These are phyloP conservation scores for Pseudogymnoascus sp. DNA, from an alignment of 2,329 filamentous ascomycete species.

Conservation along the genomic window DNA sequence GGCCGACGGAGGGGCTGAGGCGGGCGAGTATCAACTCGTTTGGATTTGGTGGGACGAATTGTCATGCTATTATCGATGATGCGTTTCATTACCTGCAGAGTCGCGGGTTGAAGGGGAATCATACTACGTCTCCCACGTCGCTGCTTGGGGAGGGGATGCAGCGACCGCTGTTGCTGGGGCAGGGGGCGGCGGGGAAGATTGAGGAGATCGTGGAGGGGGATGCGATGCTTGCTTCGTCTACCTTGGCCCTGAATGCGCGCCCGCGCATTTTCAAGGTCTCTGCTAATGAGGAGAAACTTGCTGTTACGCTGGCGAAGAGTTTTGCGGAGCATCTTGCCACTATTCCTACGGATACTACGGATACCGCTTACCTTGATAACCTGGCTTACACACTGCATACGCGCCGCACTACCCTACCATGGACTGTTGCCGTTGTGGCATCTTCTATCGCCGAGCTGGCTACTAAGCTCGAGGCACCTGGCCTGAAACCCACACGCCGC, in stretches of 20 bases:
- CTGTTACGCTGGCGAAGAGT: not conserved
- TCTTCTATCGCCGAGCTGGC: constrained; percentile 30
- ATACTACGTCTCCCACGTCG: constrained; percentile 16
- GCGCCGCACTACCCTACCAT: constrained; percentile 8
- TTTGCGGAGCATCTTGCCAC: not conserved
- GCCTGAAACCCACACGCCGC: constrained; percentile 19
- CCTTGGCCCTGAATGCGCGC: not conserved
- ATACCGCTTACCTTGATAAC: constrained; percentile 9
- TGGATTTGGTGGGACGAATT: constrained; percentile 41
- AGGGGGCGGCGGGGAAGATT: not conserved
- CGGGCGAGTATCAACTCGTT: constrained; percentile 23
- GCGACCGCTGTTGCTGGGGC: not conserved
- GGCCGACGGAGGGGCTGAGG: constrained; percentile 4
- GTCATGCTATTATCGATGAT: constrained; percentile 30
- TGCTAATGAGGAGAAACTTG: not conserved
- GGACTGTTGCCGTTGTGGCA: constrained; percentile 11
- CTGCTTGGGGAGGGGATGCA: not conserved
- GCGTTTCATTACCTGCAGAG: constrained; percentile 13
- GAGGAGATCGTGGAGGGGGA: not conserved
- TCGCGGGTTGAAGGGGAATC: constrained; percentile 15
- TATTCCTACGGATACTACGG: not conserved
- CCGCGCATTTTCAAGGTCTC: not conserved
- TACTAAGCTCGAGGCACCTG: constrained; percentile 29
- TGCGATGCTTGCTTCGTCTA: not conserved
- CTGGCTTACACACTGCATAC: constrained; percentile 10